phyloP scores from a whole-genome alignment of 2,329 filamentous ascomycete species.

The Rhytidhysteron rufulum region DNA sequence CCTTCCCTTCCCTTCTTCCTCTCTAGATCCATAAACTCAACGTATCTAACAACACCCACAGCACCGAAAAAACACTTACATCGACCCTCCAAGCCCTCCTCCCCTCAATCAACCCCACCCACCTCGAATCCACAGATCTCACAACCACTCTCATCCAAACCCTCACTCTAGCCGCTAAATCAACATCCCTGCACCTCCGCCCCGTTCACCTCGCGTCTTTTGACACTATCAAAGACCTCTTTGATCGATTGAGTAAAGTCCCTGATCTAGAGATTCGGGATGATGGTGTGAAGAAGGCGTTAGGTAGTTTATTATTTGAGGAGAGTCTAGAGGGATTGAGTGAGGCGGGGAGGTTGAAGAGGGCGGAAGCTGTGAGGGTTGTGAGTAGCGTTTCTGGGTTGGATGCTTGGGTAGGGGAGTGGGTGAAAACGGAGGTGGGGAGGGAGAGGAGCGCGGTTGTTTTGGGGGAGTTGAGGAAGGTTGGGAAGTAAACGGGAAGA shows the following conservation, averaged over 20 bases:
- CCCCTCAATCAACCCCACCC: constrained; percentile 13
- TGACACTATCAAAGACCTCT: constrained; percentile 17
- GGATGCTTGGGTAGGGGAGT: constrained; percentile 13
- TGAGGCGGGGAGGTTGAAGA: constrained; percentile 23
- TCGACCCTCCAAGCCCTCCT: constrained; percentile 17
- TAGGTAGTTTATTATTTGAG: constrained; percentile 22
- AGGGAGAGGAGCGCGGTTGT: constrained; percentile 20
- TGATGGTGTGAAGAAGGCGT: constrained; percentile 8
- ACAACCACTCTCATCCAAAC: constrained; percentile 9
- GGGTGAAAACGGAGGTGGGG: constrained; percentile 12
- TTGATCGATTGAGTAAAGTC: constrained; percentile 12
- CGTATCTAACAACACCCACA: constrained; percentile 3
- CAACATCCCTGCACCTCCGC: constrained; percentile 18
- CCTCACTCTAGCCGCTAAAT: constrained; percentile 14
- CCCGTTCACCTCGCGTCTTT: constrained; percentile 20
- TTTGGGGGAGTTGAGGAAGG: constrained; percentile 17
- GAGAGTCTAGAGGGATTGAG: constrained; percentile 19
- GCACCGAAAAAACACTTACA: constrained; percentile 21
- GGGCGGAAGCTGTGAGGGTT: constrained; percentile 21
- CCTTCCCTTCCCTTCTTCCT: too few species aligned
- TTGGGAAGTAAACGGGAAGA: constrained; percentile 13
- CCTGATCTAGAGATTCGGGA: not conserved
- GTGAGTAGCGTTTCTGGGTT: constrained; percentile 13
- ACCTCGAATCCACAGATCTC: constrained; percentile 8
- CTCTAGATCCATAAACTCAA: too few species aligned